Evolutionary conservation across 1,139 yeast genomes (phyloP), one percentile per base, ranked within the genome.

Genomic region (Geotrichum fermentans): DNA sequence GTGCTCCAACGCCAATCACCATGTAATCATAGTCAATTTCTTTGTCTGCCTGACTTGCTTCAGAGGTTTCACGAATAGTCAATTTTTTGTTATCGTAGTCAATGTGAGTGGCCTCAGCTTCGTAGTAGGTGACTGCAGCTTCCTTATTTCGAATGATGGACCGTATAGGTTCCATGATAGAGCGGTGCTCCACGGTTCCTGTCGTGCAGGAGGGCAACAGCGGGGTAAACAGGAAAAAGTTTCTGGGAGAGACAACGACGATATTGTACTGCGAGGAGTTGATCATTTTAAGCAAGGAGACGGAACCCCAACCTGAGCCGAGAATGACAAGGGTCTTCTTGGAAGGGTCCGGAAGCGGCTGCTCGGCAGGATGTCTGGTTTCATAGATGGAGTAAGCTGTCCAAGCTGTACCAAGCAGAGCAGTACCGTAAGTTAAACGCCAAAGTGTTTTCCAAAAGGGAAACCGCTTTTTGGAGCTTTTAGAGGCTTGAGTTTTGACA

Each of bases 141-240:
- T 84, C 78, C 57, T 80, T 75, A 72, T 80, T 76, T 67, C 86
- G 79, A 52, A 84, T 78, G 61, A 85, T 81, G 53, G 83, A 72
- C 66, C 94, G 78, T 53, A 86, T 84, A 48, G 95, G 95, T 67
- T 86, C 95, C 65, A 84, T 81, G 61, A 90, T 89, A 42, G 96
- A 87, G 69, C 95, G 87, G 65, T 80, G 76, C 65, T 89, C 96
- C 58, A 90, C 80, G 45, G 96, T 85, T 55, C 97, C 97, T 42
- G 96, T 89, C 47, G 97, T 95, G 58, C 90, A 84, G 24, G 96
- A 85, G 42, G 97, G 97, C 61, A 90, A 77, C 66, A 90, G 74
- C 10, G 97, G 97, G 43, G 97, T 89, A 76, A 89, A 90, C 62
- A 90, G 74, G 71, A 90, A 90, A 75, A 88, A 89, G 75, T 89